These are phyloP conservation scores for Boletus vermiculosoides DNA, from an alignment of 768 basidiomycete genomes.

Conservation along the genomic window DNA sequence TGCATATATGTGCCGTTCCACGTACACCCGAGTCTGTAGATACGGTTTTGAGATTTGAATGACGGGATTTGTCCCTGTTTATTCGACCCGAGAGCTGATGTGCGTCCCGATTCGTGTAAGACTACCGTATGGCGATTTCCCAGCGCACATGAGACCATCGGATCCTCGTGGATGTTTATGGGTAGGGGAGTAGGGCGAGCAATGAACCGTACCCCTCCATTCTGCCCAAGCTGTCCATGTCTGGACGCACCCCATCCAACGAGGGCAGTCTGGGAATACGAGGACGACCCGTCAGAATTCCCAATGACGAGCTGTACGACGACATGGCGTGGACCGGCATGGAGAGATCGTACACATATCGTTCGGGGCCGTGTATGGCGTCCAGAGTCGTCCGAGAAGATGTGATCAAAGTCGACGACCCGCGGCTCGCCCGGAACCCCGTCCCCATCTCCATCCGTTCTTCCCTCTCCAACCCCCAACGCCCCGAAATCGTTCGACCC, in stretches of 20 bases:
- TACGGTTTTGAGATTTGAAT: conserved; percentile 25
- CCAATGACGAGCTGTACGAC: conserved; percentile 43
- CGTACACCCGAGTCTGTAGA: conserved; percentile 52
- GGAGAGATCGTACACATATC: conserved; percentile 43
- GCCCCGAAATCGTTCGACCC: conserved; percentile 86
- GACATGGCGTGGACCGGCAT: conserved; percentile 73
- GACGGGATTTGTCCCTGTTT: conserved; percentile 62
- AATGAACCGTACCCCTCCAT: conserved; percentile 9
- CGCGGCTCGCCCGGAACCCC: conserved; percentile 7
- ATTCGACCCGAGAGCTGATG: conserved; percentile 65
- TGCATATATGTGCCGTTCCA: conserved; percentile 78
- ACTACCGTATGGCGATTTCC: conserved; percentile 57
- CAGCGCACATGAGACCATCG: conserved; percentile 35
- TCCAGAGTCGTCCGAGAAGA: conserved; percentile 38
- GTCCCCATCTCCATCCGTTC: neutral
- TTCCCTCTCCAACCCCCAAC: conserved; percentile 53
- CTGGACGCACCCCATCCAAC: conserved; percentile 83
- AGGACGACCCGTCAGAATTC: conserved; percentile 18
- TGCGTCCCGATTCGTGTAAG: conserved; percentile 43
- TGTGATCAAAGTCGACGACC: conserved; percentile 13
- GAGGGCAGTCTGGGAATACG: conserved; percentile 34
- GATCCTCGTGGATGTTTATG: conserved; percentile 29
- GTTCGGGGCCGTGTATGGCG: conserved; percentile 18
- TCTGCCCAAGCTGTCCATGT: conserved; percentile 77
- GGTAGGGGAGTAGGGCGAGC: conserved; percentile 36